A percentile compares a stretch with the other conserved stretches of the same genome.
Conservation (phyloP, 257 asterid species). For the Paraleonurus japonicus region DNA sequence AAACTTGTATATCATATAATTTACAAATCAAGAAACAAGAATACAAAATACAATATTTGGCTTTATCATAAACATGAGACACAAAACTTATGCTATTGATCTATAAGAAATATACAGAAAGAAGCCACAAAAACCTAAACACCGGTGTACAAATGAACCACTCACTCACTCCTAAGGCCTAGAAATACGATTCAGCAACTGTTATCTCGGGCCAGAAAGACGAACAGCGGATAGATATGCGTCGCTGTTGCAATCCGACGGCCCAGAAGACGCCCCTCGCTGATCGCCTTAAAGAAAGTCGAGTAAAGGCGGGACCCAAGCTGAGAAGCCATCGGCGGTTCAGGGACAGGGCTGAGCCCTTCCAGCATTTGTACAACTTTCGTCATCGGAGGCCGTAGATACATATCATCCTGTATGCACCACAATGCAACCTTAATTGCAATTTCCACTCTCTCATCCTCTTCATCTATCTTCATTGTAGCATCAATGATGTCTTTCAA, state of each 20-base stretch:
- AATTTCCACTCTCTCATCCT: conserved; percentile 61
- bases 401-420: conserved; percentile 97
- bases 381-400: conserved; percentile 78
- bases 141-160: conserved; percentile 17
- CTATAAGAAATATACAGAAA: conserved; percentile 34
- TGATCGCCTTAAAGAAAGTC: conserved; percentile 51
- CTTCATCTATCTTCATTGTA: conserved; percentile 47
- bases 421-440: conserved; percentile 84
- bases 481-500: conserved; percentile 61
- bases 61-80: conserved; percentile 23
- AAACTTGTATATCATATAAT: conserved; percentile 20
- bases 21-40: conserved; percentile 37
- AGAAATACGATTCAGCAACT: not conserved
- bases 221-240: conserved; percentile 75
- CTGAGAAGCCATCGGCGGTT: conserved; percentile 67
- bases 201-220: conserved; percentile 95
- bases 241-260: conserved; percentile 79
- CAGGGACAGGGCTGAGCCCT: conserved; percentile 69
- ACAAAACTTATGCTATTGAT: conserved; percentile 39
- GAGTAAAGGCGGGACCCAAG: conserved; percentile 67
- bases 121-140: conserved; percentile 18
- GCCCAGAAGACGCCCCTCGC: conserved; percentile 85
- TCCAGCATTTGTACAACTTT: conserved; percentile 97
- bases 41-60: conserved; percentile 16
- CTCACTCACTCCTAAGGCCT: conserved; percentile 27